Percentiles rank a stretch among this genome's conserved stretches.
phyloP scores from a whole-genome alignment of 169 alveolate genomes.

The Plasmodium berghei region DNA sequence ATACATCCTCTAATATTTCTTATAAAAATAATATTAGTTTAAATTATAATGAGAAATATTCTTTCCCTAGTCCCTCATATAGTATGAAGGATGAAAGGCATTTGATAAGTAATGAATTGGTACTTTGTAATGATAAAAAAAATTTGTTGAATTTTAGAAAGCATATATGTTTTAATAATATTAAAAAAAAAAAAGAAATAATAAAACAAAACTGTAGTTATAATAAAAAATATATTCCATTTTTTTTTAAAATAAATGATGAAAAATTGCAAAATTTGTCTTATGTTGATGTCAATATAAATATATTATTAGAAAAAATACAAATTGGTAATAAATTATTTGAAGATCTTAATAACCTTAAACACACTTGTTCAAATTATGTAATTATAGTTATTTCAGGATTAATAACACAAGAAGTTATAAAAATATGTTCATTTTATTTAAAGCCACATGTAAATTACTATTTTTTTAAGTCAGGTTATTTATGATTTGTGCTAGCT shows the following conservation, averaged over 20 bases:
- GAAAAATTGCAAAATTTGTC: not conserved
- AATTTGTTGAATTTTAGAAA: constrained; percentile 4
- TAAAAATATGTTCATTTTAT: constrained; percentile 25
- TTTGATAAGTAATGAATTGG: not conserved
- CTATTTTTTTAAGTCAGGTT: constrained; percentile 3
- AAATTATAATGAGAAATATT: not conserved
- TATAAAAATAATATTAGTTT: not conserved
- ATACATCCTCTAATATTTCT: not conserved
- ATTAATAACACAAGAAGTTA: constrained; percentile 23
- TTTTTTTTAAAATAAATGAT: not conserved
- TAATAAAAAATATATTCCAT: not conserved
- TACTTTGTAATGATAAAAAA: constrained; percentile 1
- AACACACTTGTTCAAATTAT: not conserved
- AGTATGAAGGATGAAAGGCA: not conserved
- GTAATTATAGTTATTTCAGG: constrained; percentile 12
- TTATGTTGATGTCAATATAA: constrained; percentile 6
- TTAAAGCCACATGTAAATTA: constrained; percentile 28
- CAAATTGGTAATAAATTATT: constrained; percentile 7
- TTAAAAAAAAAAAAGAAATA: constrained; percentile 1
- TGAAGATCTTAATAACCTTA: not conserved
- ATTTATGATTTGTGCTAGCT: not conserved
- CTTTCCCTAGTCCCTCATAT: not conserved
- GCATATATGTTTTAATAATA: not conserved
- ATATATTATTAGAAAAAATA: constrained; percentile 4
- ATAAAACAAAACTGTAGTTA: not conserved